phyloP scores from a whole-genome alignment of 352 stramenopile genomes.

The Globisporangium emineosum region DNA sequence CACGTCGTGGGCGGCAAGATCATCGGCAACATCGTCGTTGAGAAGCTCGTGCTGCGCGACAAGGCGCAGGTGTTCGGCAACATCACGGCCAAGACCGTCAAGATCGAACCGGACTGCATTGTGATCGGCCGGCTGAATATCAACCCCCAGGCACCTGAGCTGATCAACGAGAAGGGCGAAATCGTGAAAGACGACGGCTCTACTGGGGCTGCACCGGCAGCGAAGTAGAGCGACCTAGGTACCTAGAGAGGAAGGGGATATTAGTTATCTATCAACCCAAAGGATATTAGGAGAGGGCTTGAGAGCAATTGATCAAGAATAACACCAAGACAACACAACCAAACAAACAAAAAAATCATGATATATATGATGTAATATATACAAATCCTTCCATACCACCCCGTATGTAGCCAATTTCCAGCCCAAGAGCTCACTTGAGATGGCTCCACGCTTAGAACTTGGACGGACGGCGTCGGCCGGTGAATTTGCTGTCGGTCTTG shows the following conservation, averaged over 20 bases:
- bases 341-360: slow-evolving; percentile 20
- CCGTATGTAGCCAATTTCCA: too few species aligned
- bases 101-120: slow-evolving; percentile 87
- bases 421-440: neutral
- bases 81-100: slow-evolving; percentile 86
- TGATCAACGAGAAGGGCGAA: slow-evolving; percentile 82
- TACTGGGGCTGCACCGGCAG: neutral
- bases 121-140: slow-evolving; percentile 85
- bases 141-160: slow-evolving; percentile 79
- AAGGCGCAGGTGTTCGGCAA: slow-evolving; percentile 88
- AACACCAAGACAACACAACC: slow-evolving; percentile 16
- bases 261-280: neutral
- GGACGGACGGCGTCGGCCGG: slow-evolving; percentile 91
- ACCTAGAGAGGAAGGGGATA: slow-evolving; percentile 1
- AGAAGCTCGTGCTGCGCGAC: slow-evolving; percentile 82
- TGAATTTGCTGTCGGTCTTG: slow-evolving; percentile 98
- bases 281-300: neutral
- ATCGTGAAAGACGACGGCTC: slow-evolving; percentile 38
- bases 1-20: slow-evolving; percentile 84
- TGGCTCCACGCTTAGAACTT: slow-evolving; percentile 86
- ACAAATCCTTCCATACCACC: slow-evolving; percentile 21
- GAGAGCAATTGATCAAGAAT: slow-evolving; percentile 6
- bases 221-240: neutral
- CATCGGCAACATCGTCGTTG: slow-evolving; percentile 83
- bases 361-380: slow-evolving; percentile 55